phyloP scores from a whole-genome alignment of 345 rosid species.

The Toxicodendron radicans region DNA sequence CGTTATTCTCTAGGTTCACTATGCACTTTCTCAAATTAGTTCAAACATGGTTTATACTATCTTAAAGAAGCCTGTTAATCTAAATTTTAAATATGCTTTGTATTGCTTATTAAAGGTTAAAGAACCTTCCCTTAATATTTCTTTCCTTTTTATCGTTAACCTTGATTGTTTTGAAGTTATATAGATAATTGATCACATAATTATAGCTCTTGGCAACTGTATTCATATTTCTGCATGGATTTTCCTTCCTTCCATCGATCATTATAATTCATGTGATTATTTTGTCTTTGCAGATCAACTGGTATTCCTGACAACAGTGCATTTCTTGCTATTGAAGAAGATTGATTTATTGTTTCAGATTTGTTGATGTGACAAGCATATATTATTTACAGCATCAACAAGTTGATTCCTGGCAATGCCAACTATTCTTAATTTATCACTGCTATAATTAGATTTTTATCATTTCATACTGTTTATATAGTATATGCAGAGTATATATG shows the following conservation, averaged over 20 bases:
- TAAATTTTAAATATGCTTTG: not conserved
- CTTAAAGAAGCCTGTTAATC: not conserved
- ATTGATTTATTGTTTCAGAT: not conserved
- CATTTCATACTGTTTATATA: not conserved
- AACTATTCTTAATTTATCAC: not conserved
- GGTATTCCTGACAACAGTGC: not conserved
- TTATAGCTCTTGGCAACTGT: not conserved
- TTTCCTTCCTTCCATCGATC: not conserved
- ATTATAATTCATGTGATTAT: not conserved
- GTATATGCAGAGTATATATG: not conserved
- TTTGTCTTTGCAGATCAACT: slow-evolving; percentile 29
- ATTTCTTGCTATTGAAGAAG: not conserved
- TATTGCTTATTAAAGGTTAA: not conserved
- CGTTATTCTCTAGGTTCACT: not conserved
- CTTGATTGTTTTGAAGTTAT: not conserved
- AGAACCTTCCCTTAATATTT: too few relatives aligned
- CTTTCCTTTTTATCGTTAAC: not conserved
- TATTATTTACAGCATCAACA: slow-evolving; percentile 11
- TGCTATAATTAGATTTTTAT: slow-evolving; percentile 1
- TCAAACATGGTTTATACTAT: not conserved
- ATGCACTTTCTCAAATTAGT: not conserved
- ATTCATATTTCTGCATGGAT: not conserved
- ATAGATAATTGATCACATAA: not conserved
- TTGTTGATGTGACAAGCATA: slow-evolving; percentile 11
- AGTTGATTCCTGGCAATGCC: not conserved